A percentile compares a stretch with the other conserved stretches of the same genome.
These are phyloP conservation scores for Penicillium concentricum DNA, from an alignment of 2,329 filamentous ascomycete species.

Conservation along the genomic window DNA sequence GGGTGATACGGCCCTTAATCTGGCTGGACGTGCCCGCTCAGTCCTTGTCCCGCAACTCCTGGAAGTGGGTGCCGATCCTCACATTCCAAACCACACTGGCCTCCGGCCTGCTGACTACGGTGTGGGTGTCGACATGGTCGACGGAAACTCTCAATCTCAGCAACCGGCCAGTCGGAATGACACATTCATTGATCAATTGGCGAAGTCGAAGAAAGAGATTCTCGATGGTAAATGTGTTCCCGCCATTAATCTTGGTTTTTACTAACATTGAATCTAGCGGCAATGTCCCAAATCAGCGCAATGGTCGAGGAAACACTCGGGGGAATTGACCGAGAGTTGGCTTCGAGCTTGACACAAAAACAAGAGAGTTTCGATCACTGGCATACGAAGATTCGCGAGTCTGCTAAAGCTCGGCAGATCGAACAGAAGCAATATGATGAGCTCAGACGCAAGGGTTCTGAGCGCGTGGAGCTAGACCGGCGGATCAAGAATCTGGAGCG, in stretches of 20 bases:
- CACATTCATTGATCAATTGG: conserved; percentile 45
- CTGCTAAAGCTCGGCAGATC: conserved; percentile 74
- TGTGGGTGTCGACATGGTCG: conserved; percentile 68
- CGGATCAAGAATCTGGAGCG: conserved; percentile 76
- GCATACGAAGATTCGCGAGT: conserved; percentile 75
- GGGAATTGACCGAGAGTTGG: conserved; percentile 75
- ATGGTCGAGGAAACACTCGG: conserved; percentile 81
- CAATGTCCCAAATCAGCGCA: conserved; percentile 42
- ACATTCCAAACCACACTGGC: conserved; percentile 85
- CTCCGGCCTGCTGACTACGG: conserved; percentile 92
- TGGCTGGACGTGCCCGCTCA: conserved; percentile 90
- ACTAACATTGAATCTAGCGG: conserved; percentile 40
- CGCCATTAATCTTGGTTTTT: conserved; percentile 9
- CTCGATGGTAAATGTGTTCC: conserved; percentile 39
- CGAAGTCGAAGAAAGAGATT: conserved; percentile 48
- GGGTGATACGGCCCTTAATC: conserved; percentile 91
- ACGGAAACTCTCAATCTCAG: conserved; percentile 45
- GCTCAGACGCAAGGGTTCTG: conserved; percentile 64
- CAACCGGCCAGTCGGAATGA: conserved; percentile 48
- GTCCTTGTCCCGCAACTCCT: conserved; percentile 96
- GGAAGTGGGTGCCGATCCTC: conserved; percentile 91
- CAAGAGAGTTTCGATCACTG: conserved; percentile 80
- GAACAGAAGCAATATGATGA: conserved; percentile 72
- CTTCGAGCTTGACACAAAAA: conserved; percentile 76
- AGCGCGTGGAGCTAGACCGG: conserved; percentile 63